phyloP scores from a whole-genome alignment of 257 asterid genomes.

The Ballota nigra region DNA sequence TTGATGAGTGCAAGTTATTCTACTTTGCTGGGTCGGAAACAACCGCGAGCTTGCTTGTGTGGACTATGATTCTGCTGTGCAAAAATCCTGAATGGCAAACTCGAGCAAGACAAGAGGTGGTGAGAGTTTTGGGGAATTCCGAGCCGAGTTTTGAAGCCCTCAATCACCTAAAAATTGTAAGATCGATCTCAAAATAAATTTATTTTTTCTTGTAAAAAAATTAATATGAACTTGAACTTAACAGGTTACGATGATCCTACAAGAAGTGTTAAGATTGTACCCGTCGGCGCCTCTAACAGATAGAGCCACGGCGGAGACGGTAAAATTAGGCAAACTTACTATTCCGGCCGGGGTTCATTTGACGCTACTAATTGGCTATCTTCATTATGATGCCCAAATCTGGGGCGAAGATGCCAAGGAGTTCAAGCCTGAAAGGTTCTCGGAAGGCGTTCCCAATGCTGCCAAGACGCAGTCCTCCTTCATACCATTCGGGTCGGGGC shows the following conservation, averaged over 20 bases:
- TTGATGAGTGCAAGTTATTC: conserved; percentile 33
- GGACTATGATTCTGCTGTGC: conserved; percentile 31
- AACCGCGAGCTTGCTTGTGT: conserved; percentile 27
- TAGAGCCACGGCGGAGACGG: neutral
- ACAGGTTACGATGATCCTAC: neutral
- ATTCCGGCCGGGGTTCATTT: neutral
- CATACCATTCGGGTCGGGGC: neutral
- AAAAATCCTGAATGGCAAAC: conserved; percentile 38
- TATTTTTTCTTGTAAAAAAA: no score
- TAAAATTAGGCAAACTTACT: neutral
- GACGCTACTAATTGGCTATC: neutral
- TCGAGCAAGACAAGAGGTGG: conserved; percentile 34
- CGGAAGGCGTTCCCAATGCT: neutral
- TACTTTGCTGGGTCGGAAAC: conserved; percentile 32
- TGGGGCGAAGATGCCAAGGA: neutral
- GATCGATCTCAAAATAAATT: no score
- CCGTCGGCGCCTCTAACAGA: neutral
- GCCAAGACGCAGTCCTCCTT: neutral
- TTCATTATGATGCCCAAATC: neutral
- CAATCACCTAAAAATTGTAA: conserved; percentile 3
- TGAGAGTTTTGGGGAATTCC: conserved; percentile 16
- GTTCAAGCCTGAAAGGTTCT: neutral
- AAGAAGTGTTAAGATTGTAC: neutral
- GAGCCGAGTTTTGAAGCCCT: conserved; percentile 21
- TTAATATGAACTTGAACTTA: no score